phyloP scores from a whole-genome alignment of 2,329 filamentous ascomycete genomes.

The Alternaria burnsii region DNA sequence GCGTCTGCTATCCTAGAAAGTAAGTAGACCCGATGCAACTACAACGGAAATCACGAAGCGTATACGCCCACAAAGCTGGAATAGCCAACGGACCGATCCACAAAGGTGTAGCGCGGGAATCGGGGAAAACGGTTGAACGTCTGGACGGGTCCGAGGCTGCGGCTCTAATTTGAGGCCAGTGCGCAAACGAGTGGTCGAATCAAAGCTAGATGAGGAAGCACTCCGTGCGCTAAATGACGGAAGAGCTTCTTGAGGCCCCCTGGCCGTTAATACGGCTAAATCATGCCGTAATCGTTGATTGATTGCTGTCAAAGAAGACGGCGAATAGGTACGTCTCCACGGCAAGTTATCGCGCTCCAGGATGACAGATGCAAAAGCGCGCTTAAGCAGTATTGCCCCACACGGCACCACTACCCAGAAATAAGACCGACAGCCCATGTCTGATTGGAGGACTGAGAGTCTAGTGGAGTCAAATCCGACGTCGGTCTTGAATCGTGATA shows the following conservation, averaged over 20 bases:
- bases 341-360: slow-evolving; percentile 4
- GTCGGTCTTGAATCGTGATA: slow-evolving; percentile 15
- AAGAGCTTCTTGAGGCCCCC: neutral
- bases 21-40: slow-evolving; percentile 8
- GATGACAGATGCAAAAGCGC: slow-evolving; percentile 6
- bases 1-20: slow-evolving; percentile 8
- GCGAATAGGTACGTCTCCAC: neutral
- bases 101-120: slow-evolving; percentile 6
- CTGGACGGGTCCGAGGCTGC: slow-evolving; percentile 3
- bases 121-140: slow-evolving; percentile 8
- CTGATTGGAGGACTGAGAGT: slow-evolving; percentile 8
- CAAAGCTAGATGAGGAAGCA: neutral
- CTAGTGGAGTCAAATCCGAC: slow-evolving; percentile 9
- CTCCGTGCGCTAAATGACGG: slow-evolving; percentile 2
- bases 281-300: neutral
- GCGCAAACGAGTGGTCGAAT: slow-evolving; percentile 7
- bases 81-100: slow-evolving; percentile 7
- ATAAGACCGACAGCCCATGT: neutral
- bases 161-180: neutral
- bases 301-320: neutral
- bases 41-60: neutral
- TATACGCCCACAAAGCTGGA: slow-evolving; percentile 1
- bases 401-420: neutral
- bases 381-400: slow-evolving; percentile 9
- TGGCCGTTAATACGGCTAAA: neutral